Conservation (phyloP, 2,329 filamentous ascomycete species). For the Hymenoscyphus linearis region DNA sequence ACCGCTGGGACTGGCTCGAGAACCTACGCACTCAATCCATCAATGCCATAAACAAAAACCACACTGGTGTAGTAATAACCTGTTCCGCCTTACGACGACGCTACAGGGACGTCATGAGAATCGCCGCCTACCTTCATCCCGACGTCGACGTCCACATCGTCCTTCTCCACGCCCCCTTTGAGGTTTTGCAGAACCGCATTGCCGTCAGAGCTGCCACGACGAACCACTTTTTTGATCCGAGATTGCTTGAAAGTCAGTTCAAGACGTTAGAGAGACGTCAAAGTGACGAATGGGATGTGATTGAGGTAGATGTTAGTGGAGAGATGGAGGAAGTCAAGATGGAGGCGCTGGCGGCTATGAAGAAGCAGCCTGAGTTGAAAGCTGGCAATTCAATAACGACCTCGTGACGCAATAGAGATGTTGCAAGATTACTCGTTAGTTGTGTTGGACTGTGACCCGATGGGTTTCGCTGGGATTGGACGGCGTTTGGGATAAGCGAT, state of each 20-base stretch:
- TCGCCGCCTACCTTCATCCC: conserved; percentile 70
- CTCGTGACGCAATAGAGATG: background rate
- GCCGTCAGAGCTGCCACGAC: conserved; percentile 61
- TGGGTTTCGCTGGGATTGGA: background rate
- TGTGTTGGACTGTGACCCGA: background rate
- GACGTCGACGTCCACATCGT: conserved; percentile 84
- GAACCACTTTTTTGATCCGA: conserved; percentile 91
- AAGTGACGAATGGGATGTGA: conserved; percentile 64
- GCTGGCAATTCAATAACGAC: background rate
- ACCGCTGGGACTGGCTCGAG: conserved; percentile 97
- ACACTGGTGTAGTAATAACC: conserved; percentile 80
- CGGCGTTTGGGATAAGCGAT: background rate
- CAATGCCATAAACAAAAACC: conserved; percentile 45
- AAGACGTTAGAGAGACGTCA: conserved; percentile 78
- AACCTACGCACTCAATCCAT: conserved; percentile 65
- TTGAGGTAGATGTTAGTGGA: conserved; percentile 63
- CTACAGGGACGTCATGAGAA: conserved; percentile 87
- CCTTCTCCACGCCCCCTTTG: conserved; percentile 76
- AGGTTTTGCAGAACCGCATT: conserved; percentile 71
- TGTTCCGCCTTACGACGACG: conserved; percentile 96
- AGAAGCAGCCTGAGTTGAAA: background rate
- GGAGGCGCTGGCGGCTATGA: conserved; percentile 44
- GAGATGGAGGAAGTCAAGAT: conserved; percentile 54
- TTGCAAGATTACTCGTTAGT: background rate
- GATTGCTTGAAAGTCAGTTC: conserved; percentile 93